Evolutionary conservation across 2,329 filamentous ascomycete species (phyloP).

Genomic region (Phyllosticta citribraziliensis): DNA sequence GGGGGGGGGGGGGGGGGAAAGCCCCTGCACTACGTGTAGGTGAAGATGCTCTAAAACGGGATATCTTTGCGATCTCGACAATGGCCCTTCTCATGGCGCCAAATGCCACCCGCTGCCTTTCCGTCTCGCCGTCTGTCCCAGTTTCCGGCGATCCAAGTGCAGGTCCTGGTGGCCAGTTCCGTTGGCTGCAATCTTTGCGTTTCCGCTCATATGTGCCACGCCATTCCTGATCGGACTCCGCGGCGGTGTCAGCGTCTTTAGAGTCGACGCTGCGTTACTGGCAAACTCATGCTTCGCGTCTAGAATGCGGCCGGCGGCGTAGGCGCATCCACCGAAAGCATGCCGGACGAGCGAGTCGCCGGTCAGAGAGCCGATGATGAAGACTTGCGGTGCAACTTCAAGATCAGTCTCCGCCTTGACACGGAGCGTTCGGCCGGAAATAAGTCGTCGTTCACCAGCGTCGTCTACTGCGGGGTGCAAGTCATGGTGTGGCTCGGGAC

Average conservation of each 20-base stretch:
- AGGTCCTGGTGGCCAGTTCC: slow-evolving; percentile 25
- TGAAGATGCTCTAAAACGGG: too few relatives aligned
- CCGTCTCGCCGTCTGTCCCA: slow-evolving; percentile 16
- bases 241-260: slow-evolving; percentile 7
- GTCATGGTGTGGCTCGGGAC: neutral
- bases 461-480: slow-evolving; percentile 2
- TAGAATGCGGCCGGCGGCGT: slow-evolving; percentile 45
- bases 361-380: slow-evolving; percentile 49
- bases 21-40: too few relatives aligned
- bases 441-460: slow-evolving; percentile 18
- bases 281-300: slow-evolving; percentile 16
- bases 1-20: too few relatives aligned
- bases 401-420: slow-evolving; percentile 42
- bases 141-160: slow-evolving; percentile 26
- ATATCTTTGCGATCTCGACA: too few relatives aligned
- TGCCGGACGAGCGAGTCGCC: slow-evolving; percentile 52
- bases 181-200: slow-evolving; percentile 19
- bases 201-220: neutral
- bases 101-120: slow-evolving; percentile 12
- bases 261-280: slow-evolving; percentile 13
- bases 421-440: slow-evolving; percentile 46
- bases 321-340: slow-evolving; percentile 49
- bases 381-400: slow-evolving; percentile 44
- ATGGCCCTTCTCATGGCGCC: too few relatives aligned
- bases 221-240: slow-evolving; percentile 2